Evolutionary conservation across 495 filamentous ascomycete genomes (phyloP).

Genomic region (Talaromyces thailandensis): DNA sequence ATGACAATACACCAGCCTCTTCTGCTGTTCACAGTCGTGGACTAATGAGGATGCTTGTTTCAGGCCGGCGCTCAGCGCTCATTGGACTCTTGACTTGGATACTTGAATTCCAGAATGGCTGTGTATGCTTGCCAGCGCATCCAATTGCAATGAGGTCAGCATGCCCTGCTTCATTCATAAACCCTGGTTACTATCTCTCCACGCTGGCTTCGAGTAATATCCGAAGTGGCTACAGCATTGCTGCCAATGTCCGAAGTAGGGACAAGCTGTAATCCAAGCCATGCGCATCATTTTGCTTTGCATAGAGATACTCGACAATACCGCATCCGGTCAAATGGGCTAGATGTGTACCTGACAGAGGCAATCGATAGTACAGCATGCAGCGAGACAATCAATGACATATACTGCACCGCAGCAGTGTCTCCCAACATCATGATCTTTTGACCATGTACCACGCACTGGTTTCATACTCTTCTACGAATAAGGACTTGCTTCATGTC

Average conservation of each 20-base stretch:
- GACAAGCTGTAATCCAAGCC: not conserved
- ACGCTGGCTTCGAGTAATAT: not conserved
- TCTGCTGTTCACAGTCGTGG: not conserved
- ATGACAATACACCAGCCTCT: not conserved
- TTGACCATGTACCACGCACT: not conserved
- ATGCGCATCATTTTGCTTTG: not conserved
- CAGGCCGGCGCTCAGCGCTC: not conserved
- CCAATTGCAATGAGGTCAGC: not conserved
- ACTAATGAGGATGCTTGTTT: not conserved
- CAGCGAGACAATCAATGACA: not conserved
- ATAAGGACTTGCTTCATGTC: not conserved
- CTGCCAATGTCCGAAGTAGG: constrained; percentile 1
- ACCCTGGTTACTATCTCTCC: not conserved
- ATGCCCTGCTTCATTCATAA: not conserved
- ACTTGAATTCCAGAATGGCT: not conserved
- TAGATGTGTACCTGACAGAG: constrained; percentile 3
- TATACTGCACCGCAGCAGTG: not conserved
- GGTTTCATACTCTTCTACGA: not conserved
- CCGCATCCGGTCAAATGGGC: not conserved
- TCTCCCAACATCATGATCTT: not conserved
- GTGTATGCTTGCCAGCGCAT: constrained; percentile 1
- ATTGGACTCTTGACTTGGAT: not conserved
- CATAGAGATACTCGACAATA: not conserved
- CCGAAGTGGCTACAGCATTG: not conserved
- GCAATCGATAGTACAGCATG: not conserved